phyloP scores from a whole-genome alignment of 2,329 filamentous ascomycete species.

The Penicillium aurantiogriseum region DNA sequence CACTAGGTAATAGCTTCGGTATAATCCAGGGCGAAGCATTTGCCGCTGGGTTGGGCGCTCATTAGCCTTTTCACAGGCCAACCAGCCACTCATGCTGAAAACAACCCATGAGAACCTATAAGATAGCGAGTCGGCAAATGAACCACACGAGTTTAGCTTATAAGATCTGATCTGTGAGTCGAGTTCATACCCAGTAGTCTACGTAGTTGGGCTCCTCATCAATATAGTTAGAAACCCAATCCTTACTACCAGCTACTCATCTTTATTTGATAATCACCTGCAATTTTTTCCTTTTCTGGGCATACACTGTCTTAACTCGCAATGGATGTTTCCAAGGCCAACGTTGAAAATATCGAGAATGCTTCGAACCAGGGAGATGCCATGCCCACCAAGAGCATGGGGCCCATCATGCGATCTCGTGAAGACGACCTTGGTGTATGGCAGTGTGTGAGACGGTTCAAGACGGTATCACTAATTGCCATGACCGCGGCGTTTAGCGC shows the following conservation, averaged over 20 bases:
- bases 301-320: neutral
- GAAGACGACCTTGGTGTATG: conserved; percentile 43
- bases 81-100: neutral
- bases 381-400: neutral
- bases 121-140: neutral
- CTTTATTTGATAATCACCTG: neutral
- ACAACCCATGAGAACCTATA: neutral
- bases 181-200: neutral
- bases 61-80: neutral
- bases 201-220: neutral
- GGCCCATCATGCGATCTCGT: conserved; percentile 36
- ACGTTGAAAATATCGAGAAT: conserved; percentile 7
- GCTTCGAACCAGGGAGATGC: neutral
- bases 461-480: conserved; percentile 35
- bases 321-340: conserved; percentile 4
- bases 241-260: neutral
- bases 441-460: conserved; percentile 39
- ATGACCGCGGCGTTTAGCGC: conserved; percentile 46
- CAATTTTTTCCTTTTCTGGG: neutral
- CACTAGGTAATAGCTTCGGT: conserved; percentile 3
- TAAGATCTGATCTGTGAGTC: neutral
- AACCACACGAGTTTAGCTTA: neutral
- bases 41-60: neutral
- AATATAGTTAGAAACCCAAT: neutral
- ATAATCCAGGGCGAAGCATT: conserved; percentile 12